These are phyloP conservation scores for Claviceps sorghi DNA, from an alignment of 2,329 filamentous ascomycete species.

Conservation along the genomic window DNA sequence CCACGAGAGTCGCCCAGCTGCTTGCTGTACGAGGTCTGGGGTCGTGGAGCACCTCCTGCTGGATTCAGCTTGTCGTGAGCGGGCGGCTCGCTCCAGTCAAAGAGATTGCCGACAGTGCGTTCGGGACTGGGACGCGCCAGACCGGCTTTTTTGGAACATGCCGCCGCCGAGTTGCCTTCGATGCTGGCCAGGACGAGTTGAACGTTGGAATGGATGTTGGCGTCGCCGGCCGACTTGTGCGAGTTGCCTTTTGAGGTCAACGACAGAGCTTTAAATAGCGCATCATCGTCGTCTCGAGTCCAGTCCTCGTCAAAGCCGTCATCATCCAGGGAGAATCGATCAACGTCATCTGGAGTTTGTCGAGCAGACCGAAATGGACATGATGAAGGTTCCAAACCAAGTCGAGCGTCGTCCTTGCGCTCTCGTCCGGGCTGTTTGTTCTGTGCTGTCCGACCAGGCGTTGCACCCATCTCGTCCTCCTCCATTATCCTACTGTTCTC, in stretches of 20 bases:
- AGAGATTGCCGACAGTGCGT: slow-evolving; percentile 52
- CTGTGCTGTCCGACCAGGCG: slow-evolving; percentile 30
- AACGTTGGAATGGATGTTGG: slow-evolving; percentile 34
- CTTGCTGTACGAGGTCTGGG: slow-evolving; percentile 63
- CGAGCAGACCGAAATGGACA: slow-evolving; percentile 1
- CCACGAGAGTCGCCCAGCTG: slow-evolving; percentile 57
- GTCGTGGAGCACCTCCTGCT: slow-evolving; percentile 45
- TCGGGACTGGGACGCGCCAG: slow-evolving; percentile 22
- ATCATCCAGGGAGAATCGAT: slow-evolving; percentile 42
- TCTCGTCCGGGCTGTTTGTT: slow-evolving; percentile 2
- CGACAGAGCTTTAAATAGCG: slow-evolving; percentile 40
- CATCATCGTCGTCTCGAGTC: slow-evolving; percentile 38
- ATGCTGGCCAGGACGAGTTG: slow-evolving; percentile 39
- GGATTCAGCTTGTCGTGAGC: slow-evolving; percentile 45
- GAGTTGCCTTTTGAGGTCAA: slow-evolving; percentile 37
- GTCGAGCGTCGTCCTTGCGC: slow-evolving; percentile 1
- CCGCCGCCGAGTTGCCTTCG: slow-evolving; percentile 29
- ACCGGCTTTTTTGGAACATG: slow-evolving; percentile 6
- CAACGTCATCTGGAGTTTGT: slow-evolving; percentile 22
- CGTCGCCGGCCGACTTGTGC: slow-evolving; percentile 35
- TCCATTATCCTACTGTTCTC: slow-evolving; percentile 44
- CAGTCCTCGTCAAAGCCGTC: slow-evolving; percentile 52
- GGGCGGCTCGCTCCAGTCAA: slow-evolving; percentile 62
- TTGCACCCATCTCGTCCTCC: slow-evolving; percentile 43
- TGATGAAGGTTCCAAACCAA: slow-evolving; percentile 1